These are phyloP conservation scores for Saccharomycopsis sp. DNA, from an alignment of 805 yeast species.

Conservation along the genomic window DNA sequence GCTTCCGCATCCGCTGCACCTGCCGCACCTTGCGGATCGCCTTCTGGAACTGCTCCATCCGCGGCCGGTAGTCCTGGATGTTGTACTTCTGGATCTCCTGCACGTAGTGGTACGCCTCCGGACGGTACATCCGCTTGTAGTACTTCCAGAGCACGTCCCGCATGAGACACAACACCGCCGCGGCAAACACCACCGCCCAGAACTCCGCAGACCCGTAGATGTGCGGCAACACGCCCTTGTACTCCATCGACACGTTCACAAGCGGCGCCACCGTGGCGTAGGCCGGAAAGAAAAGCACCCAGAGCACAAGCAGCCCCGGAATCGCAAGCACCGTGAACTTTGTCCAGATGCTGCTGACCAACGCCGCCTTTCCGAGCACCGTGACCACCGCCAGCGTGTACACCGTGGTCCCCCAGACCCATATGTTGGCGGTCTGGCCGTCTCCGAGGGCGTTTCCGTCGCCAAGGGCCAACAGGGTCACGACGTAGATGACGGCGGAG, in stretches of 20 bases:
- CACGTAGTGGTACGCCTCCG: slow-evolving; percentile 89
- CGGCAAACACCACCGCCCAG: slow-evolving; percentile 70
- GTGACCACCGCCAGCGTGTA: slow-evolving; percentile 84
- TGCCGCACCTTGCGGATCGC: slow-evolving; percentile 97
- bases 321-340: slow-evolving; percentile 86
- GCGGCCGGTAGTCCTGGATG: slow-evolving; percentile 89
- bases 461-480: slow-evolving; percentile 60
- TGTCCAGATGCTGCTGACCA: slow-evolving; percentile 90
- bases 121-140: slow-evolving; percentile 83
- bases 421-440: slow-evolving; percentile 76
- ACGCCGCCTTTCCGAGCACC: slow-evolving; percentile 90
- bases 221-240: slow-evolving; percentile 68
- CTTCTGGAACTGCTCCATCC: slow-evolving; percentile 93
- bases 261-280: slow-evolving; percentile 83
- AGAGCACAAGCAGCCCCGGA: slow-evolving; percentile 83
- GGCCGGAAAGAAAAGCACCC: slow-evolving; percentile 83
- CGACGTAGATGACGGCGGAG: slow-evolving; percentile 75
- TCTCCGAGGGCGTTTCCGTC: slow-evolving; percentile 57
- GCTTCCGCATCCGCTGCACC: slow-evolving; percentile 96
- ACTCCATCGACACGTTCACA: slow-evolving; percentile 75
- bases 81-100: slow-evolving; percentile 96
- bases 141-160: slow-evolving; percentile 94
- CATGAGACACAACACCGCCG: slow-evolving; percentile 70
- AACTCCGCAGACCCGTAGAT: slow-evolving; percentile 72
- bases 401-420: slow-evolving; percentile 92